phyloP scores from a whole-genome alignment of 139 green algal species.

The Medakamo hakoo region DNA sequence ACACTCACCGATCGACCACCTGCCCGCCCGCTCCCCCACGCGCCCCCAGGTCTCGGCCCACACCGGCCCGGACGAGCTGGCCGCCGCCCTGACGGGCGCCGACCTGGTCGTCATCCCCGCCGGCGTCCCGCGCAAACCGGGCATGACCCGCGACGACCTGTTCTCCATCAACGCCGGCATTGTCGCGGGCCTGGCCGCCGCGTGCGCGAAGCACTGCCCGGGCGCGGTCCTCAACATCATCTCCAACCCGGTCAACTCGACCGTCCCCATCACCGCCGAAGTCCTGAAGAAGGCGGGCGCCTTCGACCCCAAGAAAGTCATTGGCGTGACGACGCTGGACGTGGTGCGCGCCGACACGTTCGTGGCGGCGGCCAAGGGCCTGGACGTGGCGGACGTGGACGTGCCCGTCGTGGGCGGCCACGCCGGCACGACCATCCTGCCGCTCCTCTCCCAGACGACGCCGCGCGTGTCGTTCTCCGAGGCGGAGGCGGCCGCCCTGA shows the following conservation, averaged over 20 bases:
- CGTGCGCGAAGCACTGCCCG: slow-evolving; percentile 54
- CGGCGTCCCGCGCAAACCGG: slow-evolving; percentile 88
- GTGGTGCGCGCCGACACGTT: slow-evolving; percentile 71
- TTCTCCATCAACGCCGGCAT: slow-evolving; percentile 99
- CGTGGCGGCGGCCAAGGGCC: slow-evolving; percentile 38
- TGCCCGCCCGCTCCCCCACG: too few species aligned
- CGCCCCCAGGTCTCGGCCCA: slow-evolving; percentile 38
- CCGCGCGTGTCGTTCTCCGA: slow-evolving; percentile 65
- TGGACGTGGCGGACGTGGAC: slow-evolving; percentile 58
- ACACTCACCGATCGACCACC: too few species aligned
- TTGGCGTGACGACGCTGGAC: slow-evolving; percentile 68
- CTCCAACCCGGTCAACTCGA: slow-evolving; percentile 97
- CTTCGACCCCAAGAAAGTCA: slow-evolving; percentile 42
- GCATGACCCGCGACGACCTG: slow-evolving; percentile 97
- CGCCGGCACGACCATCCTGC: slow-evolving; percentile 94
- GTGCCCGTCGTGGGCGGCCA: slow-evolving; percentile 95
- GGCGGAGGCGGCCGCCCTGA: slow-evolving; percentile 68
- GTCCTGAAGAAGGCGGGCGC: slow-evolving; percentile 68
- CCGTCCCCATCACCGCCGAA: slow-evolving; percentile 90
- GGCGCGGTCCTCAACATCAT: slow-evolving; percentile 55
- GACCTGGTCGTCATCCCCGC: slow-evolving; percentile 93
- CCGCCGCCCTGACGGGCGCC: slow-evolving; percentile 51
- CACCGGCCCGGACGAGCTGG: slow-evolving; percentile 64
- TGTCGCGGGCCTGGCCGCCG: slow-evolving; percentile 71
- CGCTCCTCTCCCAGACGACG: slow-evolving; percentile 78